Base-by-base conservation (phyloP, 495 filamentous ascomycete genomes). In the Penicillium pancosmium region DNA sequence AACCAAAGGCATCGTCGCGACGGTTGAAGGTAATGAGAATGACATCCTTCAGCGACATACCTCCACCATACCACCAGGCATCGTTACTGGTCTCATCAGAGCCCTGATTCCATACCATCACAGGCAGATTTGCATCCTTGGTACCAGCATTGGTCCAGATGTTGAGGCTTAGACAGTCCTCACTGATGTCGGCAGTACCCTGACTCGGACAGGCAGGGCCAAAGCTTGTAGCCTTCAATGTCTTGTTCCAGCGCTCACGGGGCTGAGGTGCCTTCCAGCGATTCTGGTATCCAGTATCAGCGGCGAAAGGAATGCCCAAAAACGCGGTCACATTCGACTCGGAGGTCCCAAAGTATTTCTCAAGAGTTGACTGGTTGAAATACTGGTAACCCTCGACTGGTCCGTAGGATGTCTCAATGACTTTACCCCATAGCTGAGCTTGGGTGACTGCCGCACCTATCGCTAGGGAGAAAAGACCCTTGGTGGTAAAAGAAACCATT, bases 21-120 rank as follows among this genome's bases (percentile, higher is more conserved):
- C 88, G 88, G 65, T 90, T 91, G 76, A 90, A 85, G 60, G 83
- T 86, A 13, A 92, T 81, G 47, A 89, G 70, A 16, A 91, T 76
- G 53, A 91, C 80, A 57, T 68, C 67, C 52, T 73, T 72, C 48
- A 64, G 19, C 3, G 69, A 67, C 56, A 72, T 60, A 25, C 69
- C 69, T 40, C 67, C 69, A 36, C 69, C 69, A 15, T 70, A 68
- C 55, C 58, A 69, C 63, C 63, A 63, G 21, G 54, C 25, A 19
- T 62, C 38, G 19, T 65, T 41, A 40, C 63, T 66, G 5, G 67
- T 72, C 41, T 70, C 70, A 50, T 64, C 69, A 51, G 60, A 64
- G 46, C 72, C 59, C 60, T 68, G 60, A 58, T 69, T 71, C 65
- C 64, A 72, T 11, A 70, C 56, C 57, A 72, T 61, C 11, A 70